Conservation (phyloP, 805 yeast genomes). For the Lipomyces lipofer region DNA sequence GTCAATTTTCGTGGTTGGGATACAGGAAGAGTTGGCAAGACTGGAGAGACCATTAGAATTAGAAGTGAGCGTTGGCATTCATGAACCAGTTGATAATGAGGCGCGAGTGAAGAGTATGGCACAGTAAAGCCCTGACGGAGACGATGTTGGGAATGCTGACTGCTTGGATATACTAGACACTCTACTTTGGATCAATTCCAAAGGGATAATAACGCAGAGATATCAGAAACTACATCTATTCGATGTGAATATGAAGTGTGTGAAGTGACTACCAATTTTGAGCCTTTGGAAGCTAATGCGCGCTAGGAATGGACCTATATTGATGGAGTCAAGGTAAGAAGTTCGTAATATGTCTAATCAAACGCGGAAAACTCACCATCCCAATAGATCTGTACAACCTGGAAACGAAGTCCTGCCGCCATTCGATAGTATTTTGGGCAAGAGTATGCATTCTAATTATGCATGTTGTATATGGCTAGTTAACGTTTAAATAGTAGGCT, state of each 20-base stretch:
- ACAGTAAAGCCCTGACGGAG: not conserved
- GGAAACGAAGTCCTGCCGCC: constrained; percentile 60
- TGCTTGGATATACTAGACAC: constrained; percentile 49
- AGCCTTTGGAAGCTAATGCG: too few species aligned
- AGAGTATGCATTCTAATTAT: constrained; percentile 30
- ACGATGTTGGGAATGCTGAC: too few species aligned
- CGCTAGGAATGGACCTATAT: constrained; percentile 71
- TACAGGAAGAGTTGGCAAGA: constrained; percentile 50
- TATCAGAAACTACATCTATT: constrained; percentile 88
- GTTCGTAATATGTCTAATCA: not conserved
- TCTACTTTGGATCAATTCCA: constrained; percentile 64
- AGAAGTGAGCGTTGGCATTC: constrained; percentile 82
- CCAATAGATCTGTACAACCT: constrained; percentile 69
- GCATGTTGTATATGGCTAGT: not conserved
- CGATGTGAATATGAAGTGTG: constrained; percentile 68
- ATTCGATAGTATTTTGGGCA: constrained; percentile 59
- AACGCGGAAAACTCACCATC: too few species aligned
- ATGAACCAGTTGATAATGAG: constrained; percentile 61
- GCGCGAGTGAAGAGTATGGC: constrained; percentile 53
- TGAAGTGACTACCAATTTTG: not conserved
- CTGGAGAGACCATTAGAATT: constrained; percentile 46
- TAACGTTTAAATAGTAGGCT: constrained; percentile 49
- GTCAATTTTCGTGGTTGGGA: constrained; percentile 46
- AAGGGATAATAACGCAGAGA: constrained; percentile 64
- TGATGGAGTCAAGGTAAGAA: constrained; percentile 58